Evolutionary conservation across 139 green algal genomes (phyloP).

Genomic region (Chlamydomonas schloesseri): DNA sequence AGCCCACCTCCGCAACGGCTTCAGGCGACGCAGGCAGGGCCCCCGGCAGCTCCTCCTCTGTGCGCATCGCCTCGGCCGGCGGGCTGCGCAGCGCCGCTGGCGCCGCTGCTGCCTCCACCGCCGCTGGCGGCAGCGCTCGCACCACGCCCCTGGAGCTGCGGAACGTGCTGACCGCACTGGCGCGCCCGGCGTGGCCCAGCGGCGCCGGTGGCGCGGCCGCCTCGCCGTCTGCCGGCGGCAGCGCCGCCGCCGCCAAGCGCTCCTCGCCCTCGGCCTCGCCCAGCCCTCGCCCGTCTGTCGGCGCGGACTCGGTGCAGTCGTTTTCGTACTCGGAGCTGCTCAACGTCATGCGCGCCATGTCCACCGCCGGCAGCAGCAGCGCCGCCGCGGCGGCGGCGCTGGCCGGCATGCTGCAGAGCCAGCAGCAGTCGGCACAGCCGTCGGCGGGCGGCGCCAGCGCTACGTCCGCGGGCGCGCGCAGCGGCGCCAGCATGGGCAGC

Average conservation of each 20-base stretch:
- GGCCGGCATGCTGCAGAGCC: background rate
- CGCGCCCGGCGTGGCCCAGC: conserved; percentile 9
- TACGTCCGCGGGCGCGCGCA: no score
- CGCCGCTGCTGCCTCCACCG: background rate
- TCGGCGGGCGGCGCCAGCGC: no score
- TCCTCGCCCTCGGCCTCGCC: background rate
- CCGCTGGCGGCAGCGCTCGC: background rate
- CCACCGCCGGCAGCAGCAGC: background rate
- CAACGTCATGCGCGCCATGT: conserved; percentile 23
- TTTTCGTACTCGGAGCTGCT: conserved; percentile 40
- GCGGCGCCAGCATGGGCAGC: no score
- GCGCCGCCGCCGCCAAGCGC: background rate
- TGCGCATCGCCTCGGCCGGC: background rate
- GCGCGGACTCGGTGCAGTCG: background rate
- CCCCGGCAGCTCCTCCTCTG: background rate
- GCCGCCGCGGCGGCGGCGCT: background rate
- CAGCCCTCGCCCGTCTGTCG: background rate
- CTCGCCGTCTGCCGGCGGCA: background rate
- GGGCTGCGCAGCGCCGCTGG: background rate
- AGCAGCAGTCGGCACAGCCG: background rate
- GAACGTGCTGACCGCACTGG: conserved; percentile 8
- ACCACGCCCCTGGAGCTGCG: conserved; percentile 8
- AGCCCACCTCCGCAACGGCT: no score
- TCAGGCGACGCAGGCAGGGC: background rate
- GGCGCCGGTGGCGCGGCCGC: no score